Base-by-base conservation (phyloP, 306 rosid genomes). In the Dryas alaskensis region DNA sequence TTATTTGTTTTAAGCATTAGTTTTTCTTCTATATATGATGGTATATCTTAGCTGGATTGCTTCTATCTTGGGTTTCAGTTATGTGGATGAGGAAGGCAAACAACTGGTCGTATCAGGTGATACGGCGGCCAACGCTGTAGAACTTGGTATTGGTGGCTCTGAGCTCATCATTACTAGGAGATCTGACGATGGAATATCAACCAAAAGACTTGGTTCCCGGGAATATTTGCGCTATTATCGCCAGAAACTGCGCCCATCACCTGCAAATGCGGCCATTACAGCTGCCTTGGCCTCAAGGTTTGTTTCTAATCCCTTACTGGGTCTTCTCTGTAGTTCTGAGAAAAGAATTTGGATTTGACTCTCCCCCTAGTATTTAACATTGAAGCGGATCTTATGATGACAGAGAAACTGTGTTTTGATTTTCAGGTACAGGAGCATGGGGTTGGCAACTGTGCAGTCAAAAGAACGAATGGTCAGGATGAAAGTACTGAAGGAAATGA, bases 201-300 rank as follows among this genome's bases (percentile, higher is more conserved):
- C 92, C 60, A 87, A 73, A 87, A 84, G 89, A 17, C 90, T 95
- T 61, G 99, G 99, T 57, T 88, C 91, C n/a, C 89, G 99, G 37
- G 97, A 92, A 68, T 95, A 68, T 81, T 65, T 95, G 85, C 99
- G 99, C 69, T 95, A 95, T 58, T 95, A 95, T 81, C 97, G 99
- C 72, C 99, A 95, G 79, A 92, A 92, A 63, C 98, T 94, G 10
- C 86, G 96, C 0, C 99, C 99, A 9, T 75, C 96, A 14, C 87
- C 89, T 3, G n/a, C 59, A 22, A 83, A 87, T 69, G 60, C 55
- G 67, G 86, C 90, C 43, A 76, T 95, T 16, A 81, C 89, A 48
- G 96, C 93, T 39, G 92, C 89, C 13, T 82, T 92, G 80, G 98
- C 98, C 58, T 82, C 99, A 40, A 92, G 99, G 99, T 95, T 72